Evolutionary conservation across 805 yeast genomes (phyloP).

Genomic region (Candida vartiovaarae): DNA sequence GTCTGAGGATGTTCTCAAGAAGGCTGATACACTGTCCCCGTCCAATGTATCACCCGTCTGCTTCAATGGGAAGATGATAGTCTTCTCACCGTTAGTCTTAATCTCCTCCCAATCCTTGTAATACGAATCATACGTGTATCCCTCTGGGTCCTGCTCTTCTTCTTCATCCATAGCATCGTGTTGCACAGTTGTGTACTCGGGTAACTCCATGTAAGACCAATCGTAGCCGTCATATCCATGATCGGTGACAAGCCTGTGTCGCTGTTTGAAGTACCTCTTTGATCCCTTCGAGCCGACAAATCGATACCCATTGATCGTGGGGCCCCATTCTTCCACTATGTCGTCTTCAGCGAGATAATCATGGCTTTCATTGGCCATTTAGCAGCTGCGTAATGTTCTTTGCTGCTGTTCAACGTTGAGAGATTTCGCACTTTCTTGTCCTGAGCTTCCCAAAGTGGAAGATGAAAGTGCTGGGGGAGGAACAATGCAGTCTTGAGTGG

Average conservation of each 20-base stretch:
- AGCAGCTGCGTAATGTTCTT: too few relatives aligned
- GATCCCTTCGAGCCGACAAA: constrained; percentile 9
- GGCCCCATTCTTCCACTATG: constrained; percentile 22
- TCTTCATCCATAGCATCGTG: neutral
- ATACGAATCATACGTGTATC: constrained; percentile 18
- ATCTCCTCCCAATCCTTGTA: constrained; percentile 23
- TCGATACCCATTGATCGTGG: constrained; percentile 22
- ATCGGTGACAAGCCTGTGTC: constrained; percentile 4
- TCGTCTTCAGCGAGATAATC: neutral
- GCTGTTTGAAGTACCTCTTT: constrained; percentile 7
- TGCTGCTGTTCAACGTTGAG: too few relatives aligned
- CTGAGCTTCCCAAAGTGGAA: too few relatives aligned
- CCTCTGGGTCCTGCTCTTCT: neutral
- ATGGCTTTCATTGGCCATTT: too few relatives aligned
- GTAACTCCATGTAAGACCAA: constrained; percentile 18
- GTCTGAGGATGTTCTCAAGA: constrained; percentile 10
- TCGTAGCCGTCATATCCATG: constrained; percentile 5
- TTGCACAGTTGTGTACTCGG: constrained; percentile 5
- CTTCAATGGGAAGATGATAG: constrained; percentile 25
- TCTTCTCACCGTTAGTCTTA: constrained; percentile 6
- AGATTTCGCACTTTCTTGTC: too few relatives aligned
- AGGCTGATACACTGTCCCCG: constrained; percentile 7
- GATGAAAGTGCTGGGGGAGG: too few relatives aligned
- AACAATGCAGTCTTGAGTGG: too few relatives aligned
- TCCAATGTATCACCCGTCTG: constrained; percentile 26